These are phyloP conservation scores for Dendrothele bispora DNA, from an alignment of 768 basidiomycete species.

Conservation along the genomic window DNA sequence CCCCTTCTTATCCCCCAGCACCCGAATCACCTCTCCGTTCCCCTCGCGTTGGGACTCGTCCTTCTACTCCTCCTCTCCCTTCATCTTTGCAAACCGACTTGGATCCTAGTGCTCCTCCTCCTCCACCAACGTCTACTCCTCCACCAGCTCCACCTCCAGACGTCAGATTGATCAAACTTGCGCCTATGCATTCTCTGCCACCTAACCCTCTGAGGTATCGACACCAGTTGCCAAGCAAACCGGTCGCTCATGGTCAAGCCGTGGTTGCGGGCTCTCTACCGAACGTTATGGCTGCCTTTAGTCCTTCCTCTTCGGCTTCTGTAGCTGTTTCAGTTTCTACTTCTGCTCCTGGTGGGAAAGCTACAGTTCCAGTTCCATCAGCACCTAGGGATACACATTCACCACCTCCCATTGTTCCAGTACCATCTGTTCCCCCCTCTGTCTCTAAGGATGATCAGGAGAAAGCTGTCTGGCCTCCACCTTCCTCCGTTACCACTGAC, in stretches of 20 bases:
- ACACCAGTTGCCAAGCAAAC: slow-evolving; percentile 9
- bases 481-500: neutral
- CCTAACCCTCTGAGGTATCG: slow-evolving; percentile 12
- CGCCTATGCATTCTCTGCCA: slow-evolving; percentile 16
- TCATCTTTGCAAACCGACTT: neutral
- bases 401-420: slow-evolving; percentile 42
- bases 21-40: slow-evolving; percentile 14
- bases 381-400: slow-evolving; percentile 49
- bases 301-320: no score
- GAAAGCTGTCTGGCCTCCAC: neutral
- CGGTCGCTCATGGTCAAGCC: no score
- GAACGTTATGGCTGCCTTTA: no score
- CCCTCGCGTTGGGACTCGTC: slow-evolving; percentile 16
- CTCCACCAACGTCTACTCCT: slow-evolving; percentile 24
- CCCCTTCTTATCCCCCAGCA: slow-evolving; percentile 20
- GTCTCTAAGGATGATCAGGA: slow-evolving; percentile 2
- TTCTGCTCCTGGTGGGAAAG: no score
- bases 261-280: no score
- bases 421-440: no score
- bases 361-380: slow-evolving; percentile 25
- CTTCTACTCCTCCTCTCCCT: slow-evolving; percentile 13
- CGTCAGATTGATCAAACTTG: slow-evolving; percentile 16
- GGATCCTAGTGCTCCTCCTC: slow-evolving; percentile 10
- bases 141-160: slow-evolving; percentile 39
- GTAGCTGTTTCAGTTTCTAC: no score